Conservation (phyloP, 2,329 filamentous ascomycete species). For the Purpureocillium takamizusanense region DNA sequence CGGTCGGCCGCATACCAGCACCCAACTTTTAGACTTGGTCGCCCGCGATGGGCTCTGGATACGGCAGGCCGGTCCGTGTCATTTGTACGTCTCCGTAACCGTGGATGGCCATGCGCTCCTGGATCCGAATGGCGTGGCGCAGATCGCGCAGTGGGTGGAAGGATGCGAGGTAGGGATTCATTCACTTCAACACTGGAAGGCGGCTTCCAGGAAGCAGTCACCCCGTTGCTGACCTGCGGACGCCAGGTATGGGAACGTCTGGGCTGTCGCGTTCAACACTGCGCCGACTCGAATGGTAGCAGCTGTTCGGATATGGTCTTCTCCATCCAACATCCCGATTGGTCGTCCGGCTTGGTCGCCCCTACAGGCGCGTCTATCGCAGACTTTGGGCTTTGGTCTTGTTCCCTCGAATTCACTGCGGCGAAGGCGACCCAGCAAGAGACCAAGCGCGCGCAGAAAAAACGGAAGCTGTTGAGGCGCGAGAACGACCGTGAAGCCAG, state of each 20-base stretch:
- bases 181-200: too few species aligned
- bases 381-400: conserved; percentile 16
- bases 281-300: conserved; percentile 2
- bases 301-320: conserved; percentile 16
- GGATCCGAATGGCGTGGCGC: conserved; percentile 5
- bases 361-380: conserved; percentile 16
- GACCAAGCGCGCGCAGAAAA: neutral
- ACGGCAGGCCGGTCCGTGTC: conserved; percentile 18
- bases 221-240: neutral
- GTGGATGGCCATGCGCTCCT: conserved; percentile 10
- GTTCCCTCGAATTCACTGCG: conserved; percentile 14
- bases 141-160: conserved; percentile 12
- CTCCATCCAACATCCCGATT: conserved; percentile 25
- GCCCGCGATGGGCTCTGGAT: conserved; percentile 21
- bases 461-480: too few species aligned
- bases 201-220: neutral
- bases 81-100: conserved; percentile 16
- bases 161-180: conserved; percentile 19
- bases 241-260: conserved; percentile 20
- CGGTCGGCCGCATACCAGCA: conserved; percentile 7
- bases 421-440: neutral
- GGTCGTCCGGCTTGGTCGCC: conserved; percentile 19
- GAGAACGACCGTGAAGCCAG: too few species aligned
- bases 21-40: conserved; percentile 14
- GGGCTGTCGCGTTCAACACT: conserved; percentile 16